phyloP scores from a whole-genome alignment of 1,284 basidiomycete species.

The Hymenochaete sp. region DNA sequence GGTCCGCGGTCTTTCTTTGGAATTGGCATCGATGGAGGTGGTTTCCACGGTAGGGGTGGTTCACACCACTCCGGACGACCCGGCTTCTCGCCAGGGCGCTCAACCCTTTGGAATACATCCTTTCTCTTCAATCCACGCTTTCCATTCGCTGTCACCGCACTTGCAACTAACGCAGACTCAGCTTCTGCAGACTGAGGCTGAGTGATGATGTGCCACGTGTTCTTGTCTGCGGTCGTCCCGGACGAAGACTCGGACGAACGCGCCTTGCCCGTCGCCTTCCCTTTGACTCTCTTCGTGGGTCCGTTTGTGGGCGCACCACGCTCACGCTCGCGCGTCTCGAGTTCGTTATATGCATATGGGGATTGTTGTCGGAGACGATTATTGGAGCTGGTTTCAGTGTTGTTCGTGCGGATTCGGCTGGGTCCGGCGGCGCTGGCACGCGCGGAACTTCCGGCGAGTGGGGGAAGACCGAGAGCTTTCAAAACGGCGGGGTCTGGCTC shows the following conservation, averaged over 20 bases:
- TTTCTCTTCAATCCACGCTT: neutral
- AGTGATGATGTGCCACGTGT: constrained; percentile 7
- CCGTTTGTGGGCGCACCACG: too few relatives aligned
- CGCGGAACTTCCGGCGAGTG: too few relatives aligned
- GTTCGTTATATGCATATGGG: too few relatives aligned
- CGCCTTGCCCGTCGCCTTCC: neutral
- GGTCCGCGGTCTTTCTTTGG: neutral
- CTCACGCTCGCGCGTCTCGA: too few relatives aligned
- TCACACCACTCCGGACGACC: constrained; percentile 1
- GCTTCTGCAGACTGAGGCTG: neutral
- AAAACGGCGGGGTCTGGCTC: too few relatives aligned
- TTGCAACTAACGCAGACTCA: neutral
- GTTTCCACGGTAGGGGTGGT: neutral
- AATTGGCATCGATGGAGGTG: neutral
- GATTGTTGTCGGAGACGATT: too few relatives aligned
- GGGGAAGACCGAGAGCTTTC: too few relatives aligned
- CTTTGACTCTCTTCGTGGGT: neutral
- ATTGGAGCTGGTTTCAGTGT: too few relatives aligned
- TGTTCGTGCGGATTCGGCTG: too few relatives aligned
- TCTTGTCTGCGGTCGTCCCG: neutral
- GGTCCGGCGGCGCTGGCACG: too few relatives aligned
- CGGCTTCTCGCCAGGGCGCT: neutral
- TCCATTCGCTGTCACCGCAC: neutral
- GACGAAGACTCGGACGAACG: too few relatives aligned
- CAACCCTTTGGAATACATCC: constrained; percentile 6